phyloP scores from a whole-genome alignment of 1,139 yeast genomes.

The Nakaseomyces sp. region DNA sequence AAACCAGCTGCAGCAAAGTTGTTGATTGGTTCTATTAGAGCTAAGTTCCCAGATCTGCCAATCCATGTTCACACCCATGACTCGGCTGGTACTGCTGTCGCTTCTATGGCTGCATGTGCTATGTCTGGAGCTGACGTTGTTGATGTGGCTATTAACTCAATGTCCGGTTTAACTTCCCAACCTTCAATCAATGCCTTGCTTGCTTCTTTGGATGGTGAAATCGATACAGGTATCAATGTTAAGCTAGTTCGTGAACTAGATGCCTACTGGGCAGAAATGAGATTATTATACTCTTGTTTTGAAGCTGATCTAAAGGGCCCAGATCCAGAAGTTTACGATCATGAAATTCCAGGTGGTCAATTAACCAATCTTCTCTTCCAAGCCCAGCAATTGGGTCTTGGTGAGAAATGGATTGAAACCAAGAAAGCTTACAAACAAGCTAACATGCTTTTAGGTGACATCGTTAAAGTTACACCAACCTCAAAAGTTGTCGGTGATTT shows the following conservation, averaged over 20 bases:
- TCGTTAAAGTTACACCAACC: slow-evolving; percentile 97
- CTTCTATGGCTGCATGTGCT: slow-evolving; percentile 92
- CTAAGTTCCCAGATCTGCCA: slow-evolving; percentile 83
- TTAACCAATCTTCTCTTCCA: slow-evolving; percentile 95
- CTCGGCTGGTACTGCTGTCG: slow-evolving; percentile 98
- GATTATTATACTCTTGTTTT: slow-evolving; percentile 89
- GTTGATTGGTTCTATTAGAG: slow-evolving; percentile 72
- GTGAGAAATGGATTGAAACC: slow-evolving; percentile 92
- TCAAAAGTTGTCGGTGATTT: slow-evolving; percentile 98
- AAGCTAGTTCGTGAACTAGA: slow-evolving; percentile 73
- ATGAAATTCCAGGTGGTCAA: slow-evolving; percentile 99
- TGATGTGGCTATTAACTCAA: slow-evolving; percentile 93
- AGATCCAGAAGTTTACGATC: slow-evolving; percentile 96
- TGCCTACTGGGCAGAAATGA: slow-evolving; percentile 97
- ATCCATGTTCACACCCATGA: slow-evolving; percentile 99
- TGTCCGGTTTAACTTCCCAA: slow-evolving; percentile 98
- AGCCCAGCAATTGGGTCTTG: slow-evolving; percentile 97
- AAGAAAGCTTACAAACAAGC: slow-evolving; percentile 90
- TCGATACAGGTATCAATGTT: slow-evolving; percentile 65
- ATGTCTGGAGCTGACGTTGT: slow-evolving; percentile 96
- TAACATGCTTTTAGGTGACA: slow-evolving; percentile 81
- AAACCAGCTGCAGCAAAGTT: slow-evolving; percentile 88
- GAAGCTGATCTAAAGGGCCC: slow-evolving; percentile 99
- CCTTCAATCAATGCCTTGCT: slow-evolving; percentile 89
- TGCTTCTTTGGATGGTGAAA: slow-evolving; percentile 84